phyloP scores from a whole-genome alignment of 2,329 filamentous ascomycete genomes.

The Cylindrodendrum hubeiense region DNA sequence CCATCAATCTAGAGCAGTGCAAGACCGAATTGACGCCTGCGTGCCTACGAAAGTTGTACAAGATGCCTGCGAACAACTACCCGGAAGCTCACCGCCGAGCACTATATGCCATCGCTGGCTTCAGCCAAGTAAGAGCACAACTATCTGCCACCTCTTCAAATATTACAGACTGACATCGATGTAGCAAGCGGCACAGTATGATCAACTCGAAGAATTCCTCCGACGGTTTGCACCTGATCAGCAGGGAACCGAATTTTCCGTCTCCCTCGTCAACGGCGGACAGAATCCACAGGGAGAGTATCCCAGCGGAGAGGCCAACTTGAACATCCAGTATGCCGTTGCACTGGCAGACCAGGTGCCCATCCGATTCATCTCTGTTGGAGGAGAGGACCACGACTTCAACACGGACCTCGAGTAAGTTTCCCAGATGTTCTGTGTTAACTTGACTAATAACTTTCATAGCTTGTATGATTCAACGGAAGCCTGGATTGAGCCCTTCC shows the following conservation, averaged over 20 bases:
- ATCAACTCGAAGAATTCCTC: constrained; percentile 69
- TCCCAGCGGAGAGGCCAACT: constrained; percentile 51
- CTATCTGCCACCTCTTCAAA: background rate
- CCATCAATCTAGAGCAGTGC: constrained; percentile 45
- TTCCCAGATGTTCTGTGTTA: background rate
- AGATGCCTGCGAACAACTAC: constrained; percentile 57
- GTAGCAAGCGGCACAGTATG: constrained; percentile 63
- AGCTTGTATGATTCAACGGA: constrained; percentile 47
- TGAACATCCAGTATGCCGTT: constrained; percentile 53
- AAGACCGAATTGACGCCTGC: constrained; percentile 56
- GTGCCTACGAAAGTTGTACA: constrained; percentile 60
- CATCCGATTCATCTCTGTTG: constrained; percentile 49
- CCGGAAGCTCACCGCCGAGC: constrained; percentile 70
- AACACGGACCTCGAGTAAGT: constrained; percentile 52
- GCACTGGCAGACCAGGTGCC: constrained; percentile 50
- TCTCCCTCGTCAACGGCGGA: constrained; percentile 69
- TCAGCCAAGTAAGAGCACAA: constrained; percentile 49
- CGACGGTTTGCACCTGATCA: constrained; percentile 64
- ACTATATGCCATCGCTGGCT: constrained; percentile 71
- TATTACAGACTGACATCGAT: constrained; percentile 17
- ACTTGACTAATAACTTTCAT: background rate
- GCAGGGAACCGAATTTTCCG: constrained; percentile 67
- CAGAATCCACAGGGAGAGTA: constrained; percentile 59
- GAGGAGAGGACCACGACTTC: constrained; percentile 47
- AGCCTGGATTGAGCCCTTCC: constrained; percentile 72